Conservation (phyloP, 176 grass and related monocot genomes). For the Thalia dealbata region DNA sequence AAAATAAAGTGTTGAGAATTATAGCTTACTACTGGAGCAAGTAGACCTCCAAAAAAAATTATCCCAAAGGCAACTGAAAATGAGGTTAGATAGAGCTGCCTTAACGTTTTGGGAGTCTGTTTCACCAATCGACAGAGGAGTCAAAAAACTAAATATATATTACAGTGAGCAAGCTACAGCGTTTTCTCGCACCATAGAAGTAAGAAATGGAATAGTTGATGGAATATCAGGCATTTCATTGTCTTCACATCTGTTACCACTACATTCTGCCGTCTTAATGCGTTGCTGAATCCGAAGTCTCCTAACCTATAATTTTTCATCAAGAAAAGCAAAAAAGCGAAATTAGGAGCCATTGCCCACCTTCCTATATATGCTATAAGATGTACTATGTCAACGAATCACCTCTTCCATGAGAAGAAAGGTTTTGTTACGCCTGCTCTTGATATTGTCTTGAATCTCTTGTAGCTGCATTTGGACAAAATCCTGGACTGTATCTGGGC, state of each 20-base stretch:
- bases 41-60: slow-evolving; percentile 72
- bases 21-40: slow-evolving; percentile 73
- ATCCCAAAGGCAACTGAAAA: slow-evolving; percentile 74
- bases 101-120: slow-evolving; percentile 90
- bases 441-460: slow-evolving; percentile 80
- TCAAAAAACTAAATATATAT: background rate
- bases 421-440: slow-evolving; percentile 69
- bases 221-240: slow-evolving; percentile 85
- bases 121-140: slow-evolving; percentile 17
- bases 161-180: background rate
- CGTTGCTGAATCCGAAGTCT: slow-evolving; percentile 74
- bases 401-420: slow-evolving; percentile 99
- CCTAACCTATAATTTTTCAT: slow-evolving; percentile 40
- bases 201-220: slow-evolving; percentile 87
- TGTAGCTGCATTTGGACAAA: slow-evolving; percentile 70
- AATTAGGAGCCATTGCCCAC: background rate
- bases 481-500: slow-evolving; percentile 69
- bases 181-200: slow-evolving; percentile 46
- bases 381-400: slow-evolving; percentile 18
- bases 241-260: slow-evolving; percentile 47
- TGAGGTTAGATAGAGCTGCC: slow-evolving; percentile 81
- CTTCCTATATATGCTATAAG: background rate
- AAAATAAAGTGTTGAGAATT: slow-evolving; percentile 9
- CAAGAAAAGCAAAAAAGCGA: background rate
- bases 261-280: slow-evolving; percentile 56